Base-by-base conservation (phyloP, 2,329 filamentous ascomycete genomes). In the Lachnellula subtilissima region DNA sequence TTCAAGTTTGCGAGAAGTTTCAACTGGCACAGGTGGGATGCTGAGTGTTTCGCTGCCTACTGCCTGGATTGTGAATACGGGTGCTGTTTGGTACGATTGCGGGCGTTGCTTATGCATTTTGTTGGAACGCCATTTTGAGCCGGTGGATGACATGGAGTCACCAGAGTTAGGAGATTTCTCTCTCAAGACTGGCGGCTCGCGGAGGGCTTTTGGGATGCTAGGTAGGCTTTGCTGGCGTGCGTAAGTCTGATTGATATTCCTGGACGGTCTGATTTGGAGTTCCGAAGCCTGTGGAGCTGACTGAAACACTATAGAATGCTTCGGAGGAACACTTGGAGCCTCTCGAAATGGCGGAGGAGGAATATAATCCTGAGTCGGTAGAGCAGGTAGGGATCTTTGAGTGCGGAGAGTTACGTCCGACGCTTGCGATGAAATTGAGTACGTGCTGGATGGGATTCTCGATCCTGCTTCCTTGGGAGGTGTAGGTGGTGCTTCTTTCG, bases 11-110 rank as follows among this genome's bases (percentile, higher is more conserved):
- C 51, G 53, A 19, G 58, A 55, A 6, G 51, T 56, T 51, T 65
- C 58, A 2, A 43, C 9, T 11, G 65, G 53, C 12, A 65, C 49
- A 25, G 59, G 52, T 25, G 65, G 64, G 40, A 65, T 59, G 22
- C 53, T 52, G 5, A 63, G 36, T 23, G 55, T 48, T 28, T 64
- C 63, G 25, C 54, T 58, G 3, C 50, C 53, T 22, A 61, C 57
- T 5, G 65, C 63, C 53, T 68, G 67, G 2, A 65, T 55, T 3
- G 64, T 63, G 36, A 58, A 65, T 9, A 64, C 51, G 37, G 61
- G 59, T 22, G 48, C 25, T 25, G 54, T 39, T 19, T 48, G 55
- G n/a, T 54, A 45, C 4, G 43, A 54, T 11, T 57, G 54, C 35
- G 56, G 50, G 9, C 52, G 48, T 52, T 23, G 48, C 23, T 58